phyloP scores from a whole-genome alignment of 2,329 filamentous ascomycete species.

The Ophiostoma sp. region DNA sequence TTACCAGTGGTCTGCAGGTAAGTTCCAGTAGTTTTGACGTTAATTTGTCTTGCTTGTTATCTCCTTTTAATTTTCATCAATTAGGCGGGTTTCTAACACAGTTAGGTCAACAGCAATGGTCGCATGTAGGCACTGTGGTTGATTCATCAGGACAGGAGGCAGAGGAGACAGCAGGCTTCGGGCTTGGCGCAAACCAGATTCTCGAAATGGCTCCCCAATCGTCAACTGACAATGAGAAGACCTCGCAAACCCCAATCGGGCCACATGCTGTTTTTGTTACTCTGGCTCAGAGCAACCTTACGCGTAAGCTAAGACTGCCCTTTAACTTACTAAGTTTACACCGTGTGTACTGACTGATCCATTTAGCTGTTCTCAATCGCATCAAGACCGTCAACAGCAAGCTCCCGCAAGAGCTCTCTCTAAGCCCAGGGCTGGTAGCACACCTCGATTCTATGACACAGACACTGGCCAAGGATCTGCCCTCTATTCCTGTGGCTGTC shows the following conservation, averaged over 20 bases:
- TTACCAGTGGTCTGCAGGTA: conserved; percentile 70
- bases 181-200: conserved; percentile 76
- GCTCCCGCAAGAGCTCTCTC: conserved; percentile 37
- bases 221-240: conserved; percentile 43
- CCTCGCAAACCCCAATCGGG: conserved; percentile 55
- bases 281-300: conserved; percentile 25
- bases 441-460: conserved; percentile 56
- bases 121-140: conserved; percentile 89
- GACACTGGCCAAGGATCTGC: conserved; percentile 49
- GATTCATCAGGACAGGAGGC: conserved; percentile 41
- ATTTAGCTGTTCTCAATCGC: conserved; percentile 24
- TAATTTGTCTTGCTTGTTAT: too few relatives aligned
- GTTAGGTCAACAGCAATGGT: conserved; percentile 66
- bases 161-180: conserved; percentile 58
- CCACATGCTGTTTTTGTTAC: conserved; percentile 28
- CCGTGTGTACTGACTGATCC: not conserved
- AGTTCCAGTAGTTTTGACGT: conserved; percentile 29
- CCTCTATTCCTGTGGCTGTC: conserved; percentile 21
- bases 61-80: not conserved
- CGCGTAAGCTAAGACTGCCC: conserved; percentile 22
- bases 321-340: not conserved
- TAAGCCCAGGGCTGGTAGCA: conserved; percentile 64
- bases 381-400: conserved; percentile 24
- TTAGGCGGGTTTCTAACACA: not conserved
- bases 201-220: conserved; percentile 61